Evolutionary conservation across 75 land plant species (phyloP).

Genomic region (Cupressus sempervirens): DNA sequence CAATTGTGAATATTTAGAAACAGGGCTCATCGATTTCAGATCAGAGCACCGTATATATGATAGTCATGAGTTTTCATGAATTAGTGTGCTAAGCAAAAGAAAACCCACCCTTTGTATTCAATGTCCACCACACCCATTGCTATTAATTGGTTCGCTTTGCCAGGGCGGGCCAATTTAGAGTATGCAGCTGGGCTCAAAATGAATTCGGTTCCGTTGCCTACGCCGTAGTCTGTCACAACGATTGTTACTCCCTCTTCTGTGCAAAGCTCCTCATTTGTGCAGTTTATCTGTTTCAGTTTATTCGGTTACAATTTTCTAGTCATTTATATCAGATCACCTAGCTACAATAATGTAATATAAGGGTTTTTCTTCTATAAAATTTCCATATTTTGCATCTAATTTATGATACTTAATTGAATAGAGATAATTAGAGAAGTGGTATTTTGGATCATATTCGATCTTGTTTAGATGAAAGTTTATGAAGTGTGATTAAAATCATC

Average conservation of each 20-base stretch:
- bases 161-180: slow-evolving; percentile 18
- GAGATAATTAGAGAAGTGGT: too few species aligned
- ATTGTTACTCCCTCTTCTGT: slow-evolving; percentile 32
- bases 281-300: slow-evolving; percentile 11
- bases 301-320: neutral
- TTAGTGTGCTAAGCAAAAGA: too few species aligned
- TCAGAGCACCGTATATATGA: too few species aligned
- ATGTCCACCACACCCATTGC: slow-evolving; percentile 40
- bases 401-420: too few species aligned
- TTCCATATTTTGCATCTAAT: too few species aligned
- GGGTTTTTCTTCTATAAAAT: too few species aligned
- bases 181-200: slow-evolving; percentile 36
- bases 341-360: too few species aligned
- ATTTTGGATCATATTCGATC: too few species aligned
- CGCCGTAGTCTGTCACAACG: slow-evolving; percentile 49
- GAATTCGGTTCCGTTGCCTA: slow-evolving; percentile 49
- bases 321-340: neutral
- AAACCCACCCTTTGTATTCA: slow-evolving; percentile 38
- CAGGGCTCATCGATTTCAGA: too few species aligned
- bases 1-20: neutral
- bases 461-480: too few species aligned
- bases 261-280: slow-evolving; percentile 28
- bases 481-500: too few species aligned
- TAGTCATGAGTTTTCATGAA: neutral
- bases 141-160: slow-evolving; percentile 27